Evolutionary conservation across 192 early-diverging fungal species (phyloP), one percentile per base, ranked within the genome.

Genomic region (Coemansia sp.): DNA sequence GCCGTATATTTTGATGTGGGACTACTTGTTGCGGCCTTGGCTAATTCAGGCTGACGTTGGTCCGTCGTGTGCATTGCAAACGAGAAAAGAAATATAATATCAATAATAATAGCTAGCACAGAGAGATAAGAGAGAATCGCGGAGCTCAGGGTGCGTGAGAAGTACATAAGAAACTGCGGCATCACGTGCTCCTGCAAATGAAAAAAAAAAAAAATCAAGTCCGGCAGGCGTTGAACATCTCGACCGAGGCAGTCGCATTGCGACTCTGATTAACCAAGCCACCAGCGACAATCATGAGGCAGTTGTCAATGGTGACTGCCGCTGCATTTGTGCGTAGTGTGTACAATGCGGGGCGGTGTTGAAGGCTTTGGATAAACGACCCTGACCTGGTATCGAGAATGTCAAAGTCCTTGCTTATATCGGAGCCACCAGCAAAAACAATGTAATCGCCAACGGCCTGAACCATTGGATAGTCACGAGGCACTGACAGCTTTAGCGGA

Each of bases 371-470:
- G 17, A 83, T 55, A 66, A 77, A 83, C 7, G 45, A 9, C 29
- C 60, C 36, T 14, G 80, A 58, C 29, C 62, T 59, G 46, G 76
- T 70, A 32, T 83, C 80, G 10, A 83, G 59, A 10, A 83, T 70
- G 41, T 83, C 80, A 41, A 83, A 70, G 39, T 72, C 80, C 57
- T 83, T 83, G 72, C 63, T 75, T 46, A 45, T 25, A 23, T 78
- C 72, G 1, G 75, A 75, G 62, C 80, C 80, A 3, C 59, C 38
- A 0, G 67, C 41, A 67, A 83, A 83, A 14, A 83, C 72, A 44
- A 83, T 69, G 60, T 78, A 83, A 68, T 75, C 60, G 63, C 80
- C 80, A 44, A 77, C 69, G 1, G 68, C 64, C 46, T 78, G 80
- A 17, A 67, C 73, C 55, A 78, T 55, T 9, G 80, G 80, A 50